These are phyloP conservation scores for Mycena albidolilacea DNA, from an alignment of 768 basidiomycete genomes.

Conservation along the genomic window DNA sequence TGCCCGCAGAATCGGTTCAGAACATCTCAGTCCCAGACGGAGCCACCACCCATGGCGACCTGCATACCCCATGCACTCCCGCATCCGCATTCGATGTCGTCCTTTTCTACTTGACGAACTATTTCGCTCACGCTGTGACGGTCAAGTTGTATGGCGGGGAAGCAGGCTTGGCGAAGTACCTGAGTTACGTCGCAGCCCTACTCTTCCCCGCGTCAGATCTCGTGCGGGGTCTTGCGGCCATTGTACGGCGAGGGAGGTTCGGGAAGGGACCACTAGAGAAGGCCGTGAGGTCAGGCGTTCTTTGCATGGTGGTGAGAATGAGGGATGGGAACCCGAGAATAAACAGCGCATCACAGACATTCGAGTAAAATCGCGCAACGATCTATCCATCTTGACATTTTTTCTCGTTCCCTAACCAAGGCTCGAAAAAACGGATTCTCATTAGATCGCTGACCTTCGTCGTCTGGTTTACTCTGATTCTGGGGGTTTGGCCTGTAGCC, in stretches of 20 bases:
- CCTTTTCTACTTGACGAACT: neutral
- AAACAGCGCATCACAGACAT: neutral
- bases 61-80: neutral
- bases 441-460: no score
- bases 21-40: neutral
- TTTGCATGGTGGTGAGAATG: slow-evolving; percentile 16
- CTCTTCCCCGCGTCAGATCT: neutral
- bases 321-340: neutral
- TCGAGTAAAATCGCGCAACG: neutral
- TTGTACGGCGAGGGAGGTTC: neutral
- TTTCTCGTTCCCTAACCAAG: no score
- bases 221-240: neutral
- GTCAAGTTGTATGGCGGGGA: neutral
- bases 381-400: no score
- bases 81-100: neutral
- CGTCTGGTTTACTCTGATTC: no score
- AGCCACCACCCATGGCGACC: neutral
- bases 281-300: neutral
- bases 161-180: no score
- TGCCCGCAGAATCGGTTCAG: no score
- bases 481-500: no score
- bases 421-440: no score
- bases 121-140: neutral
- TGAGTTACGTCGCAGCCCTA: neutral
- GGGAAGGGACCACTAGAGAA: neutral